Conservation (phyloP, 768 basidiomycete species). For the Trametes cingulata region DNA sequence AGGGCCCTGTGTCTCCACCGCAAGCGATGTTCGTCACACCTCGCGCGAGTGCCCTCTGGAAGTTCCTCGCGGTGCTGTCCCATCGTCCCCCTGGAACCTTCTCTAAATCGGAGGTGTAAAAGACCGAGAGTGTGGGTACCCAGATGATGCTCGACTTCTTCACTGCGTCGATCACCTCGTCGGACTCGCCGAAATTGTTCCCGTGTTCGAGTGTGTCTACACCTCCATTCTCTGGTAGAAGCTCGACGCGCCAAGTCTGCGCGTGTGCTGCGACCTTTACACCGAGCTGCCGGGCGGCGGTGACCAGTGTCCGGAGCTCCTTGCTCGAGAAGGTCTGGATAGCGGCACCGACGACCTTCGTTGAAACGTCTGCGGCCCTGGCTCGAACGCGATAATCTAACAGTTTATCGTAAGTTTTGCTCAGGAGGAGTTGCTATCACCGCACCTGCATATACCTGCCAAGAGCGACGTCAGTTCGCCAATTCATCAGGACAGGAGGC, state of each 20-base stretch:
- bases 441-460: constrained; percentile 58
- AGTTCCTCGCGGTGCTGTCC: constrained; percentile 41
- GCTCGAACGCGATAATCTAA: constrained; percentile 49
- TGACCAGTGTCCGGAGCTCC: constrained; percentile 49
- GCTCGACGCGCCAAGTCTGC: constrained; percentile 26
- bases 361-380: constrained; percentile 39
- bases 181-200: constrained; percentile 19
- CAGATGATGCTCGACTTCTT: constrained; percentile 1
- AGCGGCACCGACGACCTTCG: constrained; percentile 4
- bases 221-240: constrained; percentile 20
- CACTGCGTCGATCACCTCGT: constrained; percentile 10
- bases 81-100: constrained; percentile 34
- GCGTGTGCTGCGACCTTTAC: constrained; percentile 60
- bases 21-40: constrained; percentile 54
- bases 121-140: constrained; percentile 17
- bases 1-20: constrained; percentile 67
- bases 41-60: constrained; percentile 45
- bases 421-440: too few species aligned
- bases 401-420: too few species aligned
- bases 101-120: constrained; percentile 34
- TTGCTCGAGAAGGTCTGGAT: constrained; percentile 12
- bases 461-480: constrained; percentile 5
- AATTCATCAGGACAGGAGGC: too few species aligned
- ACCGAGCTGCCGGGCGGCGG: constrained; percentile 48
- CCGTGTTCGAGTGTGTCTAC: constrained; percentile 66